A percentile compares a stretch with the other conserved stretches of the same genome.
Evolutionary conservation across 208 protist species (phyloP).

Genomic region (Angomonas desouzai): DNA sequence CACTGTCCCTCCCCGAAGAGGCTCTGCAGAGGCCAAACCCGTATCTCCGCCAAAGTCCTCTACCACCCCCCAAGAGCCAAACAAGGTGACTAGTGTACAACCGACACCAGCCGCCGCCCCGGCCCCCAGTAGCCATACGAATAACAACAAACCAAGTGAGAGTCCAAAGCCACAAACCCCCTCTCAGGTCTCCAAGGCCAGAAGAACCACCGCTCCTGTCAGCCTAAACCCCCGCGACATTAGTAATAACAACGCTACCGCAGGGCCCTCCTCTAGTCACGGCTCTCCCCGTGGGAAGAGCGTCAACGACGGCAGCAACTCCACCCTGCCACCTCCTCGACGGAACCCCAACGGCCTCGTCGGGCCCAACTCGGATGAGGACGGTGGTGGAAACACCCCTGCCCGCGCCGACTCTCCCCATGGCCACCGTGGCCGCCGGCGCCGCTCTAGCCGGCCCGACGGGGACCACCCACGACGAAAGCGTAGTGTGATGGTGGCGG

Average conservation of each 20-base stretch:
- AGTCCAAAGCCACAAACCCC: too few species aligned
- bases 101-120: neutral
- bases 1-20: neutral
- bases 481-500: neutral
- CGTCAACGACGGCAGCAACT: neutral
- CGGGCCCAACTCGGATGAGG: neutral
- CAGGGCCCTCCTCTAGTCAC: neutral
- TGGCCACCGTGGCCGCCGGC: neutral
- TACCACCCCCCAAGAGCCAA: neutral
- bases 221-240: neutral
- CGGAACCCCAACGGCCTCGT: neutral
- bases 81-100: constrained; percentile 1
- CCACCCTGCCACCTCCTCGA: neutral
- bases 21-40: neutral
- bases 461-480: neutral
- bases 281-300: neutral
- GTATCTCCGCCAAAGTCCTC: neutral
- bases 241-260: neutral
- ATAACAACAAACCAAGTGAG: too few species aligned
- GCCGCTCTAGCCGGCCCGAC: neutral
- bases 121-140: neutral
- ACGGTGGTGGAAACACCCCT: neutral
- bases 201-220: neutral
- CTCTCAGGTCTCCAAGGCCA: neutral
- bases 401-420: neutral